These are phyloP conservation scores for Mariannaea sp. DNA, from an alignment of 2,329 filamentous ascomycete genomes.

Conservation along the genomic window DNA sequence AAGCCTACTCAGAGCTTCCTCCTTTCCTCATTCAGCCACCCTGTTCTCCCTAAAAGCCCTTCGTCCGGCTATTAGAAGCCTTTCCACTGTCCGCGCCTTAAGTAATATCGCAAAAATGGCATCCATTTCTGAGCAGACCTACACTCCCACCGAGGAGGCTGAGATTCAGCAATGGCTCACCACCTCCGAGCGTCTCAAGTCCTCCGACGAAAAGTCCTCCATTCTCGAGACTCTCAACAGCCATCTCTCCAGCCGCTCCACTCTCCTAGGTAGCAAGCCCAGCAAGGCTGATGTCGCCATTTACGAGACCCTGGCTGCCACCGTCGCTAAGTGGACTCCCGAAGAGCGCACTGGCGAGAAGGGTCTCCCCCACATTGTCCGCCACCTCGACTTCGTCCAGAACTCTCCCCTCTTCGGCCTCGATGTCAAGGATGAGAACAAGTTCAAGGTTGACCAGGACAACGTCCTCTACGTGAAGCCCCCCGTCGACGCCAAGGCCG, in stretches of 20 bases:
- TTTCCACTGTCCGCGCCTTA: constrained; percentile 44
- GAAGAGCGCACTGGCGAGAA: constrained; percentile 90
- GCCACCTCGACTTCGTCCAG: constrained; percentile 93
- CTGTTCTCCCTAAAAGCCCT: constrained; percentile 51
- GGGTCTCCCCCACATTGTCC: constrained; percentile 88
- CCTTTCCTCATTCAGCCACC: constrained; percentile 21
- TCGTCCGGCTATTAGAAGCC: constrained; percentile 42
- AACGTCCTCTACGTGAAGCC: constrained; percentile 88
- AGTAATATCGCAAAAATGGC: constrained; percentile 60
- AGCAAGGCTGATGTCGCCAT: constrained; percentile 85
- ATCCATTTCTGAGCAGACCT: constrained; percentile 68
- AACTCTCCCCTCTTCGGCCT: constrained; percentile 79
- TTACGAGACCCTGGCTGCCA: constrained; percentile 76
- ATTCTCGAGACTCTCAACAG: constrained; percentile 82
- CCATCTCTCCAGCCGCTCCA: constrained; percentile 87
- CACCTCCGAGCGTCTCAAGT: constrained; percentile 69
- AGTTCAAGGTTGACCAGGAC: constrained; percentile 77
- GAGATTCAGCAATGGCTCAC: constrained; percentile 91
- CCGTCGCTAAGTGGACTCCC: constrained; percentile 77
- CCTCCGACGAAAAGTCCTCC: constrained; percentile 62
- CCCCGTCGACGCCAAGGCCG: constrained; percentile 86
- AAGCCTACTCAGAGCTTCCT: constrained; percentile 37
- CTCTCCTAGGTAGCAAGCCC: constrained; percentile 86
- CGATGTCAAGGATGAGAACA: constrained; percentile 71
- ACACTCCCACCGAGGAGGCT: constrained; percentile 78